Evolutionary conservation across 768 basidiomycete genomes (phyloP), one percentile per base, ranked within the genome.

Genomic region (Piloderma croceum): DNA sequence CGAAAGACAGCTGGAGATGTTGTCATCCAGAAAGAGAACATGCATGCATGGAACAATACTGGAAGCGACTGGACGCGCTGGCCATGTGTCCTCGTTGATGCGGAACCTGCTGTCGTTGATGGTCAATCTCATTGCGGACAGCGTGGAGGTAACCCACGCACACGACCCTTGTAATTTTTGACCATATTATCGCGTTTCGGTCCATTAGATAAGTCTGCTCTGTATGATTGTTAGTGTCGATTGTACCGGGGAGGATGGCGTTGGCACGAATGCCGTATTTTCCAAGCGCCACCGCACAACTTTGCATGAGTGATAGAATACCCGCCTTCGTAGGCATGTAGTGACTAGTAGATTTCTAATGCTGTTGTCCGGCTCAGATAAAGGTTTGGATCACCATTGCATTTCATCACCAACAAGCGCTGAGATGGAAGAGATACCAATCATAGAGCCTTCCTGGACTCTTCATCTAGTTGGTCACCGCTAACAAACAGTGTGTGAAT

Each of bases 321-420:
- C 81, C 83, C 2, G 86, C 86, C 54, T 89, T 86, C 4, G 86
- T 87, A 4, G 84, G 83, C 3, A 81, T 84, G 50, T 87, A 89
- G 53, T 86, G 83, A 38, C 77, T 77, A 44, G 2, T 39, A 29
- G 15, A 40, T 20, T 38, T 17, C 13, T 18, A 5, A 29, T 36
- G 6, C 24, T 29, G 22, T 18, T n/a, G 36, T 43, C 20, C 7
- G 15, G 6, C 10, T 12, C 32, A 23, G 13, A 12, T 9, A 9
- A 13, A 35, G 29, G 11, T 12, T 11, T 12, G n/a, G 10, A 20
- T 20, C 46, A 77, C 74, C 74, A 77, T 62, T 87, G 84, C 41
- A 76, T 63, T 47, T 74, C 83, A 12, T 85, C 86, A 6, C 85
- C 85, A 34, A 87, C 83, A 13, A 86, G 69, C 0, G 83, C 86